phyloP scores from a whole-genome alignment of 106 monocot species.

The Chionographis japonica region DNA sequence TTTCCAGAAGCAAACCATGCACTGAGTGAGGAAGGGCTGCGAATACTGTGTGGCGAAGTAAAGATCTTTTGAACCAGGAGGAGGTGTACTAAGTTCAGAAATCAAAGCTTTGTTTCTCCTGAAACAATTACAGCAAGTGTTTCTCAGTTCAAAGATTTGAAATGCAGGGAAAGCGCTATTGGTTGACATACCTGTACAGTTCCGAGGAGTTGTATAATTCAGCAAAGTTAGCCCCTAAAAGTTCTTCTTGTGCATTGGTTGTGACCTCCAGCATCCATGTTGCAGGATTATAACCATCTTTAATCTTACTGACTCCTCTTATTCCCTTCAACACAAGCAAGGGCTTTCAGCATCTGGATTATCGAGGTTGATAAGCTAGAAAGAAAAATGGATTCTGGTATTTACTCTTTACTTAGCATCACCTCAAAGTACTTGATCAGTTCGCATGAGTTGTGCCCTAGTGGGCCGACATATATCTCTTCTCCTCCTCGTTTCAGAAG shows the following conservation, averaged over 20 bases:
- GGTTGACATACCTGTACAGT: conserved; percentile 25
- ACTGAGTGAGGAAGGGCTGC: conserved; percentile 49
- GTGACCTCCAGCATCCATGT: conserved; percentile 60
- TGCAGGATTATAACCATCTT: conserved; percentile 52
- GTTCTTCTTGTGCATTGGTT: conserved; percentile 14
- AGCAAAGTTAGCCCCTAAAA: conserved; percentile 23
- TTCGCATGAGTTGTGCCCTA: conserved; percentile 34
- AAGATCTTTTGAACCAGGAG: conserved; percentile 48
- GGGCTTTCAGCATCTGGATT: not conserved
- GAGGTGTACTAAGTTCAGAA: conserved; percentile 40
- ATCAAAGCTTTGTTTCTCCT: conserved; percentile 69
- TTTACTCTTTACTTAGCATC: not conserved
- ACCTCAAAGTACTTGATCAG: conserved; percentile 58
- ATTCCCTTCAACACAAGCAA: conserved; percentile 20
- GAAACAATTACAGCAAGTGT: conserved; percentile 5
- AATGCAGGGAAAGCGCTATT: not conserved
- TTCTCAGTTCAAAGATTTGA: too few species aligned
- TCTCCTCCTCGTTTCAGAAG: conserved; percentile 51
- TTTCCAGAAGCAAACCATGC: conserved; percentile 76
- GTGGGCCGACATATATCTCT: conserved; percentile 58
- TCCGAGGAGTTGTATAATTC: conserved; percentile 35
- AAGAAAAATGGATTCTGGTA: not conserved
- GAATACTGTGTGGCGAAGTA: conserved; percentile 55
- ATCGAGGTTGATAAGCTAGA: too few species aligned
- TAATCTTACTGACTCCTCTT: conserved; percentile 34